Evolutionary conservation across 140 eudicot genomes (phyloP), one percentile per base, ranked within the genome.

Genomic region (Ambrosia hybrid): DNA sequence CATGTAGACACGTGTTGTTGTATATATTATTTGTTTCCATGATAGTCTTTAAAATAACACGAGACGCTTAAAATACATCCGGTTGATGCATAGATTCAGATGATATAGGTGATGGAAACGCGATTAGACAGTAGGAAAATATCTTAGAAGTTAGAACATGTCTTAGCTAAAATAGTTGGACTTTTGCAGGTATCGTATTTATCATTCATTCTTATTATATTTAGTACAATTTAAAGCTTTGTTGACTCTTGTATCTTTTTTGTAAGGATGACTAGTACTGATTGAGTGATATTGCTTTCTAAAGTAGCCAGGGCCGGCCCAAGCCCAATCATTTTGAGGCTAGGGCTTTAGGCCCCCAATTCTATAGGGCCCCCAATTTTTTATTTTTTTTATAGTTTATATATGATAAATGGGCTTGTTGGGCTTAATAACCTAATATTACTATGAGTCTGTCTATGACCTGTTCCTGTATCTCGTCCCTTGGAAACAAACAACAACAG

Each of bases 71-170:
- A 37, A 61, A 33, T 26, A 36, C 48, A 36, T 62, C 49, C 49
- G 36, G 14, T 62, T 6, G 68, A 37, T 62, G 49, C 68, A 62
- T 62, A 62, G 11, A 36, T 62, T 62, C 5, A 60, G 67, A 60
- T 60, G 21, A 60, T 10, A 60, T 34, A 1, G 21, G 45, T 60
- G 46, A 60, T 2, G 46, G 17, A 34, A 60, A 60, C 21, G 37
- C 34, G n/a, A 33, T 51, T 51, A 68, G 49, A 34, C 30, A 12
- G 9, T 10, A 12, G 21, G 59, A 13, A 48, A 49, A 51, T 59
- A 49, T 60, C 15, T 60, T 14, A 60, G 17, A 15, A 30, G 34
- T 30, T 30, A 30, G 2, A 30, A 41, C 36, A 63, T 46, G 17
- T 26, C 12, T 26, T 60, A 21, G 59, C 45, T 49, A 51, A 13